Conservation (phyloP, 2,329 filamentous ascomycete genomes). For the Metarhizium anisopliae region DNA sequence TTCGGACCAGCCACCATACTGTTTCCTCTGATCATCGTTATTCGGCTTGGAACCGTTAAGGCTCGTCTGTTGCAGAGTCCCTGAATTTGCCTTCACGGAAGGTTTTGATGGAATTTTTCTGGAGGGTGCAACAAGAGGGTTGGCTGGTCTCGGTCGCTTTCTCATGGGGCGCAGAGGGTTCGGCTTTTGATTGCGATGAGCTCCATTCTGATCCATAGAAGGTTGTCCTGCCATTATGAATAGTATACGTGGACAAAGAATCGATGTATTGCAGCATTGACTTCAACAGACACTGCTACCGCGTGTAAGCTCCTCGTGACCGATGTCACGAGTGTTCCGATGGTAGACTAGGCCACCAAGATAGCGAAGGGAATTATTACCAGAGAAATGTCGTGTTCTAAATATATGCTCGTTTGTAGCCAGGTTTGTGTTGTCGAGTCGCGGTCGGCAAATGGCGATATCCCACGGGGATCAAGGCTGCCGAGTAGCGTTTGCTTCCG, state of each 20-base stretch:
- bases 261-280: not conserved
- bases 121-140: constrained; percentile 58
- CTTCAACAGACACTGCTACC: not conserved
- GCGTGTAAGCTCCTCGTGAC: not conserved
- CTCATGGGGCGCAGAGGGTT: constrained; percentile 32
- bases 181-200: constrained; percentile 19
- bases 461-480: not conserved
- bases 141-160: constrained; percentile 32
- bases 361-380: no score
- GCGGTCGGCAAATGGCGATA: no score
- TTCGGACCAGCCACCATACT: constrained; percentile 50
- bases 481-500: not conserved
- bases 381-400: no score
- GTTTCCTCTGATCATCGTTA: constrained; percentile 33
- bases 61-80: constrained; percentile 11
- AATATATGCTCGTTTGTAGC: not conserved
- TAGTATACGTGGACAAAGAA: not conserved
- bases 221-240: constrained; percentile 36
- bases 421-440: no score
- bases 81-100: constrained; percentile 10
- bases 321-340: not conserved
- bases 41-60: constrained; percentile 22
- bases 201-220: constrained; percentile 25
- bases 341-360: no score
- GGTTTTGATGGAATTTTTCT: constrained; percentile 26